Conservation (phyloP, 1,284 basidiomycete genomes). For the Cutaneotrichosporon spelunceum region DNA sequence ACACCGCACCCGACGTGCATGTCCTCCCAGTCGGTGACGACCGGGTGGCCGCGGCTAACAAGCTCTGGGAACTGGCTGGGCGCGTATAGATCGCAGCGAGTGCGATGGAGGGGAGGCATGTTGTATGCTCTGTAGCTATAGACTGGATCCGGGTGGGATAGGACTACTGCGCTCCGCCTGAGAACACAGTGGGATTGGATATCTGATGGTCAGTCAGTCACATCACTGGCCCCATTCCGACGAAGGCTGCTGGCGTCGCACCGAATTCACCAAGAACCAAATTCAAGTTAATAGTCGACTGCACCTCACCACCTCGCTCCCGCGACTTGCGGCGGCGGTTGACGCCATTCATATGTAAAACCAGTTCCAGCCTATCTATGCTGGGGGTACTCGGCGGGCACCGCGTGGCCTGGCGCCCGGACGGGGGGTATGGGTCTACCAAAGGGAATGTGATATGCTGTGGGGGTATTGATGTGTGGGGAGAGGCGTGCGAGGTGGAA, state of each 20-base stretch:
- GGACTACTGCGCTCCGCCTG: too few relatives aligned
- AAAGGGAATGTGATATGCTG: conserved; percentile 29
- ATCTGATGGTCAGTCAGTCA: too few relatives aligned
- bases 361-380: conserved; percentile 11
- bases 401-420: conserved; percentile 9
- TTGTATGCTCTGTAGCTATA: conserved; percentile 2
- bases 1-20: conserved; percentile 41
- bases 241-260: too few relatives aligned
- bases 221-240: neutral
- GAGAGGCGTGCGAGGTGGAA: conserved; percentile 49
- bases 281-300: neutral
- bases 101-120: neutral
- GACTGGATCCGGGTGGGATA: neutral
- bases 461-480: conserved; percentile 24
- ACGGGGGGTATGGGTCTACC: conserved; percentile 21
- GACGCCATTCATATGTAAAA: conserved; percentile 28
- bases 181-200: too few relatives aligned
- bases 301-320: neutral
- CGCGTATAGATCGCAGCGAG: neutral
- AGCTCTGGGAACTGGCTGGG: conserved; percentile 41
- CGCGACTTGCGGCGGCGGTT: conserved; percentile 25
- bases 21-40: conserved; percentile 32
- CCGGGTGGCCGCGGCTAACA: conserved; percentile 40
- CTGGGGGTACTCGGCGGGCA: conserved; percentile 19
- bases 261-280: too few relatives aligned